A percentile compares a stretch with the other conserved stretches of the same genome.
These are phyloP conservation scores for Odonthalia washingtoniensis DNA, from an alignment of 31 red algal genomes.

Conservation along the genomic window DNA sequence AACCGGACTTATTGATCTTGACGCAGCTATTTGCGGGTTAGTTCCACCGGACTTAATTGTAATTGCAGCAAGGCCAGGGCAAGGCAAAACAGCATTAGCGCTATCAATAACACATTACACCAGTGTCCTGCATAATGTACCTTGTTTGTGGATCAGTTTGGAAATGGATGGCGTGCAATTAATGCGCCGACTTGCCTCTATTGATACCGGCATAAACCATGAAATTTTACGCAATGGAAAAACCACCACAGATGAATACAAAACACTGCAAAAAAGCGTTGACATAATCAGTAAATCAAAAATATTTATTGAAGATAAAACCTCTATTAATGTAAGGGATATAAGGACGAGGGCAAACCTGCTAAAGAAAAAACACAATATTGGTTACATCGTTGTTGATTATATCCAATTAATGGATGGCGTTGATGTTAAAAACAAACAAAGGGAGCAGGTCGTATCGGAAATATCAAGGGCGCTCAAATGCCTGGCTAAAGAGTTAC, in stretches of 20 bases:
- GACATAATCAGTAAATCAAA: neutral
- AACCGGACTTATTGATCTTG: conserved; percentile 15
- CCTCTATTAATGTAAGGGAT: conserved; percentile 1
- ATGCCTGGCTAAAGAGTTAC: conserved; percentile 18
- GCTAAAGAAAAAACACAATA: conserved; percentile 20
- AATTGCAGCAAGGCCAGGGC: conserved; percentile 13
- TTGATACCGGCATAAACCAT: neutral
- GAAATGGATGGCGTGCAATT: conserved; percentile 22
- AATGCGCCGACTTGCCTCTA: neutral
- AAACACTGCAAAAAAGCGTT: conserved; percentile 13
- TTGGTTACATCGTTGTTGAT: conserved; percentile 14
- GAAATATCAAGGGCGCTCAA: conserved; percentile 21
- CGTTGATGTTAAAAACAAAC: neutral
- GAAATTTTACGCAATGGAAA: conserved; percentile 1
- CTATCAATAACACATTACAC: neutral
- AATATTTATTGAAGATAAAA: conserved; percentile 39
- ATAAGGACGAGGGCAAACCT: neutral
- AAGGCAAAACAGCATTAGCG: conserved; percentile 24
- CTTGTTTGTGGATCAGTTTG: neutral
- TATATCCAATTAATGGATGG: conserved; percentile 35
- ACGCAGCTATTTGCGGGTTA: neutral
- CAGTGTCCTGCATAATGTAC: neutral
- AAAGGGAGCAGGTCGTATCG: conserved; percentile 34
- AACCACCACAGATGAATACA: neutral
- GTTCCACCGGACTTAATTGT: conserved; percentile 6